A percentile compares a stretch with the other conserved stretches of the same genome.
phyloP scores from a whole-genome alignment of 2,329 filamentous ascomycete species.

The Paecilomyces dactylethromorphus region DNA sequence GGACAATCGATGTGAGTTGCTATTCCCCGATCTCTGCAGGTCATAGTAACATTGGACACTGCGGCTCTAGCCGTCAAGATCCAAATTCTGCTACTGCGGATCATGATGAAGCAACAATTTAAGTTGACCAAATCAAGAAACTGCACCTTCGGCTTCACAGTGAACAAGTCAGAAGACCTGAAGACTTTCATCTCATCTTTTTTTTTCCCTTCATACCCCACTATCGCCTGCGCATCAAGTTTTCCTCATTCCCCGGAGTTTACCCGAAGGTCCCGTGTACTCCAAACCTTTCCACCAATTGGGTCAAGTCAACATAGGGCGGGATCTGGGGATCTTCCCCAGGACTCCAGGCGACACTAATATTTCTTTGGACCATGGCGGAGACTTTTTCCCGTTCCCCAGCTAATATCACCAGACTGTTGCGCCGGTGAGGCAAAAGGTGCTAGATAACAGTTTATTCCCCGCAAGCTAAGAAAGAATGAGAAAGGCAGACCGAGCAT shows the following conservation, averaged over 20 bases:
- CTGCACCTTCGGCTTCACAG: neutral
- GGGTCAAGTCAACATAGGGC: neutral
- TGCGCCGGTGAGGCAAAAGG: neutral
- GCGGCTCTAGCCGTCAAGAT: neutral
- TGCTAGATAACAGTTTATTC: neutral
- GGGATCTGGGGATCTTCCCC: neutral
- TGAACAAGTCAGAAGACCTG: neutral
- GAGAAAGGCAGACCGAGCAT: neutral
- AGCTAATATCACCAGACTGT: neutral
- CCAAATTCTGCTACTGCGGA: neutral
- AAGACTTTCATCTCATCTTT: neutral
- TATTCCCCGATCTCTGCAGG: neutral
- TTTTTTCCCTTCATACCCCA: neutral
- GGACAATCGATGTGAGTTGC: neutral
- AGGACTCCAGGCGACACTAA: neutral
- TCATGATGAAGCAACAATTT: neutral
- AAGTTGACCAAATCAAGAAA: neutral
- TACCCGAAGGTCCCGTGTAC: neutral
- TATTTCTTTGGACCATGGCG: neutral
- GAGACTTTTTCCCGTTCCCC: neutral
- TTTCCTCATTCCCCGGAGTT: neutral
- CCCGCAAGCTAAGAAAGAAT: neutral
- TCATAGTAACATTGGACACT: neutral
- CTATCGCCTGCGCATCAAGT: neutral
- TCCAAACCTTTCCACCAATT: neutral